Percentiles rank a stretch among this genome's conserved stretches.
These are phyloP conservation scores for Saccharum hybrid DNA, from an alignment of 202 grass and related monocot species.

Conservation along the genomic window DNA sequence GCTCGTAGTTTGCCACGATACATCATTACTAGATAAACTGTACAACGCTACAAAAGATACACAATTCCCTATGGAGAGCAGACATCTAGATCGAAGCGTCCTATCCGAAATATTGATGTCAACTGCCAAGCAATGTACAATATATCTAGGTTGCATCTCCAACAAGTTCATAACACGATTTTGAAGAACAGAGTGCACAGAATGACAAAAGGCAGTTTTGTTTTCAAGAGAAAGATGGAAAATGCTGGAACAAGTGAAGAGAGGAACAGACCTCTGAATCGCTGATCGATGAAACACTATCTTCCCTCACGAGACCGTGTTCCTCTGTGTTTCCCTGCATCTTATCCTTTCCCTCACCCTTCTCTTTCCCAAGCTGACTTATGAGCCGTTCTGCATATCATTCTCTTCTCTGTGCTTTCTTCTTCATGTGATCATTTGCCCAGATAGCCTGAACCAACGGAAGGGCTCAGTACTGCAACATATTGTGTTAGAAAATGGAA, in stretches of 20 bases:
- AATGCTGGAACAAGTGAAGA: not conserved
- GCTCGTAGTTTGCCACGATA: not conserved
- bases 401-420: not conserved
- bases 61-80: not conserved
- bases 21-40: not conserved
- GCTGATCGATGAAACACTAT: not conserved
- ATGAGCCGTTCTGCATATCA: not conserved
- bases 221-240: not conserved
- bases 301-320: not conserved
- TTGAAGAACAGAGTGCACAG: too few relatives aligned
- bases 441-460: not conserved
- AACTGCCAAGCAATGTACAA: not conserved
- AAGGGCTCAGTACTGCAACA: not conserved
- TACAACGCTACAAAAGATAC: not conserved
- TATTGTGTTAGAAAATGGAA: not conserved
- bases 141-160: not conserved
- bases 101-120: not conserved
- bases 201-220: not conserved
- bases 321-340: conserved; percentile 24
- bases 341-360: not conserved
- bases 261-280: conserved; percentile 31
- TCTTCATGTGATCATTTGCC: not conserved
- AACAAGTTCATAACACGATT: not conserved
- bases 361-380: not conserved
- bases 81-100: not conserved